Evolutionary conservation across 2,329 filamentous ascomycete genomes (phyloP), one percentile per base, ranked within the genome.

Genomic region (Teratosphaeria zuluensis): DNA sequence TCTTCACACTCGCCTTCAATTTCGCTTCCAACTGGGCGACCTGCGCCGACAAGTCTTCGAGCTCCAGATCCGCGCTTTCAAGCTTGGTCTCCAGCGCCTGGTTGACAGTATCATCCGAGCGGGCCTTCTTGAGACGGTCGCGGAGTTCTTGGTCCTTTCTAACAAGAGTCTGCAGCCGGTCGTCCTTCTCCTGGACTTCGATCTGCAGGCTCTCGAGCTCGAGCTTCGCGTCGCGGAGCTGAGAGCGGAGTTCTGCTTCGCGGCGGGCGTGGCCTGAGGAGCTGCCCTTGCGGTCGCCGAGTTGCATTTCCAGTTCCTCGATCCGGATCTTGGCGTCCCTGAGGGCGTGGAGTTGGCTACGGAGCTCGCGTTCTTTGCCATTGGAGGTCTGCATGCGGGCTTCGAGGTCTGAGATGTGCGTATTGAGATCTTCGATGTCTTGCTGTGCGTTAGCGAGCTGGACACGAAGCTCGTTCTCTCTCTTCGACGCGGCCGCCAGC

Each of bases 361-460:
- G 70, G 28, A 77, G 70, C 46, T 76, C 72, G 19, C 68, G 68
- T 61, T 79, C 73, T 16, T 68, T 70, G 46, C 56, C 57, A 38
- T 61, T 62, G 12, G 66, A 64, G 19, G 61, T 59, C 28, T 66
- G 61, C 11, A 69, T 61, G 14, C 66, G 63, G 32, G 58, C 65
- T 56, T 73, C 71, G 1, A 69, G 61, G 31, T 72, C 70, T 0
- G 64, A 86, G 66, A 84, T 84, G 30, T 87, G 85, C 3, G 83
- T 82, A 55, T 81, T 78, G 12, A 80, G 66, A 19, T 74, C 65
- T 54, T 80, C 77, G 19, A 69, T 57, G 30, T 74, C 70, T 1
- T 58, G 52, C 30, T 64, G 75, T 33, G 81, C 73, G 30, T 86
- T 81, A 59, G 88, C 84, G 21, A 95, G 80, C 65, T 92, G 89